These are phyloP conservation scores for Lentinus tigrinus DNA, from an alignment of 768 basidiomycete species.

Conservation along the genomic window DNA sequence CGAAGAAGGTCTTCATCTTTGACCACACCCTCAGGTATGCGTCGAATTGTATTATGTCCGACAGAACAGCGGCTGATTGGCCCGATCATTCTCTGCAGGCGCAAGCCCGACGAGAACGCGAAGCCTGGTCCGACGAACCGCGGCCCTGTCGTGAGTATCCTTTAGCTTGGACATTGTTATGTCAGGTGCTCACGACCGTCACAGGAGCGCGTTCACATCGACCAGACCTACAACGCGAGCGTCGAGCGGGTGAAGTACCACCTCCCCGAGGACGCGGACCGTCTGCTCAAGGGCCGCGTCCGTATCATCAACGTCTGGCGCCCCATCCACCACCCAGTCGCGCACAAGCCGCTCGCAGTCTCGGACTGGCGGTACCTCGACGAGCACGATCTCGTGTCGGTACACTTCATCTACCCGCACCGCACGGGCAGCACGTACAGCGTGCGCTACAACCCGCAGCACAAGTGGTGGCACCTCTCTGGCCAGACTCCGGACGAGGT, in stretches of 20 bases:
- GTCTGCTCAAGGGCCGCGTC: constrained; percentile 36
- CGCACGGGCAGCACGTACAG: constrained; percentile 34
- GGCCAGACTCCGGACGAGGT: constrained; percentile 39
- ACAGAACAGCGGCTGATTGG: background rate
- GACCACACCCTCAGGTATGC: constrained; percentile 39
- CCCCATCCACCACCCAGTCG: constrained; percentile 37
- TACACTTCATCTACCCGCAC: constrained; percentile 33
- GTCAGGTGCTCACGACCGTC: background rate
- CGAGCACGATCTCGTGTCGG: constrained; percentile 34
- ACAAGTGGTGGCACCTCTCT: constrained; percentile 38
- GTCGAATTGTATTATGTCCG: background rate
- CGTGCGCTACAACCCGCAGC: constrained; percentile 32
- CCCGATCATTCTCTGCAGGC: constrained; percentile 9
- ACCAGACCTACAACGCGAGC: constrained; percentile 39
- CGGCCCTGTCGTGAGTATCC: constrained; percentile 33
- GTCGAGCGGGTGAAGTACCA: constrained; percentile 36
- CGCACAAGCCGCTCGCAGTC: constrained; percentile 39
- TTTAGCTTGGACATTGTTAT: background rate
- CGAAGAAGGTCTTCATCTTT: constrained; percentile 41
- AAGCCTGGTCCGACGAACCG: constrained; percentile 3
- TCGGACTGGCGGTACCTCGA: constrained; percentile 40
- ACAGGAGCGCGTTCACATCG: constrained; percentile 41
- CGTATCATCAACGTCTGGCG: constrained; percentile 48
- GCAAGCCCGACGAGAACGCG: constrained; percentile 15
- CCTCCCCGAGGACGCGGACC: constrained; percentile 39